Base-by-base conservation (phyloP, 805 yeast species). In the Starmerella potacharoeniae region DNA sequence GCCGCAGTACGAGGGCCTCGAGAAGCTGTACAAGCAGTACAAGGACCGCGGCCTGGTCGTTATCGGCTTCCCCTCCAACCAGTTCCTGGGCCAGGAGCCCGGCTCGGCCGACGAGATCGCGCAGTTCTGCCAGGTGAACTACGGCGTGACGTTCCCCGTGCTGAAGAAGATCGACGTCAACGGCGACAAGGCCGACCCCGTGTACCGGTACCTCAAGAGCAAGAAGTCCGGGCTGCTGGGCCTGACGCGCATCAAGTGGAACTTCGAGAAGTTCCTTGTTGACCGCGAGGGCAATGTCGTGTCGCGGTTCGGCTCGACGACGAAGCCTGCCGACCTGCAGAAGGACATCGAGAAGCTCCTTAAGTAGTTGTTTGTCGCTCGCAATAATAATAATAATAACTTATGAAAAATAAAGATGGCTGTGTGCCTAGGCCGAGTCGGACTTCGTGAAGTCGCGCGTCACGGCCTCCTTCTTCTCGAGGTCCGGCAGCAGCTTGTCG, bases 1-100 rank as follows among this genome's bases (percentile, higher is more conserved):
- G 6, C 83, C 87, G 54, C 95, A 88, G 69, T 85, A 84, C 68
- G 73, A 75, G 55, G 93, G 84, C 53, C 71, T 89, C 33, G 91
- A 89, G 71, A 72, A 69, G 48, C 71, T 89, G 14, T 81, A 86
- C 72, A 71, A 81, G 59, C 79, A 81, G 67, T 86, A 83, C 71
- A 72, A 77, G 55, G 79, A 77, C 49, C 64, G 76, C 59, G 95
- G 86, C 1, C 73, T 90, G 33, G 79, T 72, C 47, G 75, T 89
- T 34, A 59, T 89, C 35, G 97, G 90, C 0, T 89, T 90, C 78
- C 97, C 97, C 36, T 86, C 96, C 71, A 86, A 87, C 72, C 96
- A 88, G 69, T 89, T 89, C 68, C 86, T 84, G 73, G 78, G 64
- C 84, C 93, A 74, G 87, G 90, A 70, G 84, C 93, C 62, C 14